Base-by-base conservation (phyloP, 805 yeast genomes). In the Candida fluviatilis region DNA sequence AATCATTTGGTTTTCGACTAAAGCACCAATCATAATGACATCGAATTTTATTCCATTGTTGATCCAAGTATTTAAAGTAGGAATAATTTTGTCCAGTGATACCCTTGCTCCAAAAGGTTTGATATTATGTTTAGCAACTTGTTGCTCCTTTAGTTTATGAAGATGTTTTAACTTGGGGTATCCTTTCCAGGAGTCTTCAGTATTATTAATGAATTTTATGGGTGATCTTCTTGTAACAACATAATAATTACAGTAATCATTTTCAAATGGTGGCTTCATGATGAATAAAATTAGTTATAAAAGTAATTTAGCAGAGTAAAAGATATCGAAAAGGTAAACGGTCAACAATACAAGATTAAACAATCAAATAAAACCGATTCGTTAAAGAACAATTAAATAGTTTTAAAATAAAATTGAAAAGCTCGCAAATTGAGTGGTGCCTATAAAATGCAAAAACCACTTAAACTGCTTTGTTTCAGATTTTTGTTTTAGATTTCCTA, bases 11-110 rank as follows among this genome's bases (percentile, higher is more conserved):
- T 83, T 80, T 46, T 84, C 90, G 1, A 83, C 75, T 36, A 91
- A 66, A 2, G 93, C 91, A 1, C 95, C 95, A 38, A 90, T 78
- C 95, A 91, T 87, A 11, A 91, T 84, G 8, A 88, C 95, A 55
- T 90, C 96, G 58, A 90, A 91, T 42, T 76, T 77, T 27, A 85
- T 52, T 5, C 73, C 69, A 40, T 79, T 76, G 13, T 62, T 57
- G 23, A 78, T 76, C 95, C 95, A 84, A 15, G 58, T 53, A 40
- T 75, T 71, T 40, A 90, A 62, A 0, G 74, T 71, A 1, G 74
- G 73, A 5, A 78, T 66, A 58, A 88, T 79, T 37, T 75, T 63
- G 23, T 73, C 71, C 4, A 74, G 65, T 12, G 65, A 59, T 2
- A 76, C 73, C 32, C 83, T 67, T 6, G 73, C 69, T 0, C 96